Evolutionary conservation across 2,329 filamentous ascomycete genomes (phyloP).

Genomic region (Ophiobolus disseminans): DNA sequence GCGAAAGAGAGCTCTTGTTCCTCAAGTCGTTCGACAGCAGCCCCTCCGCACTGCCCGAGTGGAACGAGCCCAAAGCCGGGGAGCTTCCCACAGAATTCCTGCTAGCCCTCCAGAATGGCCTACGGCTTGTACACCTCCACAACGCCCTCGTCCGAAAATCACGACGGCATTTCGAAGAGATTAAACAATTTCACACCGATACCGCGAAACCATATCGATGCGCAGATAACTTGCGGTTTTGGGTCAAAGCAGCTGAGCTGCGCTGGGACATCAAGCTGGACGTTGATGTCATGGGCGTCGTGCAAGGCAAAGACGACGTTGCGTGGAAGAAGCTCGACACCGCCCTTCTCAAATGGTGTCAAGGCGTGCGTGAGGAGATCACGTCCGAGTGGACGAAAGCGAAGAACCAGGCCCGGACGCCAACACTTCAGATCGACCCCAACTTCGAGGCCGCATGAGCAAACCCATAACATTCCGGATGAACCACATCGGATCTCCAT

Average conservation of each 20-base stretch:
- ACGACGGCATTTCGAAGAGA: slow-evolving; percentile 84
- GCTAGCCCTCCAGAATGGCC: slow-evolving; percentile 74
- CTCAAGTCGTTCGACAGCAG: slow-evolving; percentile 74
- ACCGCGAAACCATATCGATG: slow-evolving; percentile 92
- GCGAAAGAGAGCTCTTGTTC: slow-evolving; percentile 82
- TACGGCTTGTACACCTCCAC: slow-evolving; percentile 84
- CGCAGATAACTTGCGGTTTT: slow-evolving; percentile 92
- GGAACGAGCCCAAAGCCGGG: slow-evolving; percentile 64
- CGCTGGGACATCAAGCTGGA: slow-evolving; percentile 87
- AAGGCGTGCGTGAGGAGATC: slow-evolving; percentile 82
- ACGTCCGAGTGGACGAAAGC: slow-evolving; percentile 70
- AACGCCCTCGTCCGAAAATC: slow-evolving; percentile 88
- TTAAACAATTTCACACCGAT: slow-evolving; percentile 89
- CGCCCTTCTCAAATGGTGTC: slow-evolving; percentile 84
- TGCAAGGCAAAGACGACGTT: slow-evolving; percentile 72
- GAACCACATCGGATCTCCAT: slow-evolving; percentile 8
- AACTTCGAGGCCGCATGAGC: slow-evolving; percentile 39
- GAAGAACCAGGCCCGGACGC: slow-evolving; percentile 45
- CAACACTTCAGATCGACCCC: slow-evolving; percentile 49
- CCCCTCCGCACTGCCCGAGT: slow-evolving; percentile 68
- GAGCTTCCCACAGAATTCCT: slow-evolving; percentile 77
- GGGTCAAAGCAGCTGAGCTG: slow-evolving; percentile 94
- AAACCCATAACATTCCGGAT: slow-evolving; percentile 9
- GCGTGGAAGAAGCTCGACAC: slow-evolving; percentile 84
- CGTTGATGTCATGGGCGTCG: slow-evolving; percentile 85